phyloP scores from a whole-genome alignment of 495 filamentous ascomycete species.

The Penicillium macrosclerotiorum region DNA sequence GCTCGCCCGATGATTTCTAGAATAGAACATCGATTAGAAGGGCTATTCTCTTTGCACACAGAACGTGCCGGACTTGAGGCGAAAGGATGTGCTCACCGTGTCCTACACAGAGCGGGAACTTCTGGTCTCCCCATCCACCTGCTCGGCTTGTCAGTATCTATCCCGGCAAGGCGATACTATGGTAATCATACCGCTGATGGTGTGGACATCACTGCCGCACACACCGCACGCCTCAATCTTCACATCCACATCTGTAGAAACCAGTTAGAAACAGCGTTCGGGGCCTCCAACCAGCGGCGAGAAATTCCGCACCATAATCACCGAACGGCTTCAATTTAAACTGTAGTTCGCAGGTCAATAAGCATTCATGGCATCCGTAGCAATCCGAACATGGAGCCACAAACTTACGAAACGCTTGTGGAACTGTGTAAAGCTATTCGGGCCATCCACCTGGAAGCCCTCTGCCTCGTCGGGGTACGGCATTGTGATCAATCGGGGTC shows the following conservation, averaged over 20 bases:
- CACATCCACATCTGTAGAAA: slow-evolving; percentile 68
- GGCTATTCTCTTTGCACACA: neutral
- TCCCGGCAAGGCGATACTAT: neutral
- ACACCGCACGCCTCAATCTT: slow-evolving; percentile 74
- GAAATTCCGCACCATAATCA: slow-evolving; percentile 48
- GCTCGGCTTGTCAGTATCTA: slow-evolving; percentile 10
- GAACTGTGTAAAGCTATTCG: slow-evolving; percentile 60
- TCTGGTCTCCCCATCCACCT: slow-evolving; percentile 70
- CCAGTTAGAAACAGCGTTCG: too few species aligned
- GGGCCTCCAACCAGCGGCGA: too few species aligned
- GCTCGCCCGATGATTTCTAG: slow-evolving; percentile 69
- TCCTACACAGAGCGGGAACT: slow-evolving; percentile 68
- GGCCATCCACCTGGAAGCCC: slow-evolving; percentile 67
- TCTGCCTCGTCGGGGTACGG: slow-evolving; percentile 74
- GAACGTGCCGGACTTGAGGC: too few species aligned
- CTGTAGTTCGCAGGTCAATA: slow-evolving; percentile 40
- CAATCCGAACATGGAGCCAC: neutral
- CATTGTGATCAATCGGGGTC: too few species aligned
- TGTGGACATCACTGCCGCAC: slow-evolving; percentile 78
- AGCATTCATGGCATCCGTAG: neutral
- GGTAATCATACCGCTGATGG: slow-evolving; percentile 51
- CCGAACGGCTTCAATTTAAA: slow-evolving; percentile 78
- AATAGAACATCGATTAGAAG: neutral
- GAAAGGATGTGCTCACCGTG: slow-evolving; percentile 48
- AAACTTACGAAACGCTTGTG: slow-evolving; percentile 59